A percentile compares a stretch with the other conserved stretches of the same genome.
Evolutionary conservation across 1,284 basidiomycete genomes (phyloP).

Genomic region (Tilletia indica): DNA sequence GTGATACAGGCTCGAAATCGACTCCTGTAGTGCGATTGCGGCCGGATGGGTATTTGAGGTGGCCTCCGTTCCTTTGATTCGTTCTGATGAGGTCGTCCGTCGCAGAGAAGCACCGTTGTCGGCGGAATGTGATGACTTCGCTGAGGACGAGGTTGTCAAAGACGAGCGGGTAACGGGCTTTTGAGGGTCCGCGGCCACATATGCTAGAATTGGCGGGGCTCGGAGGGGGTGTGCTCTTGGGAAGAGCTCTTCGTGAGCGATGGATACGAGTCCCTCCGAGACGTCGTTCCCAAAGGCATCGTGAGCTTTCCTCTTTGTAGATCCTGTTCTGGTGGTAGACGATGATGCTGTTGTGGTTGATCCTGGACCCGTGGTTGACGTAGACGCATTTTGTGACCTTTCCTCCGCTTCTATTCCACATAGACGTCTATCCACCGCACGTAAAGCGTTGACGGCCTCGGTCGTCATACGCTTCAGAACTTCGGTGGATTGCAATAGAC

Average conservation of each 20-base stretch:
- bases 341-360: neutral
- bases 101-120: no score
- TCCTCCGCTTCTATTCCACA: neutral
- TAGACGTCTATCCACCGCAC: conserved; percentile 24
- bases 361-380: no score
- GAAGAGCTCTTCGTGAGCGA: neutral
- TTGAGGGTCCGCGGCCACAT: neutral
- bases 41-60: neutral
- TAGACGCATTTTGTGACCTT: neutral
- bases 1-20: conserved; percentile 1
- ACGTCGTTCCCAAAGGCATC: conserved; percentile 10
- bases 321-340: neutral
- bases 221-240: conserved; percentile 8
- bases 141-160: neutral
- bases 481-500: conserved; percentile 20
- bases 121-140: no score
- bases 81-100: no score
- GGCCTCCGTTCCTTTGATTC: no score
- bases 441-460: conserved; percentile 21
- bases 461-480: conserved; percentile 26
- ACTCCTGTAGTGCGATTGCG: conserved; percentile 3
- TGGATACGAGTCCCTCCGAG: neutral
- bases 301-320: neutral
- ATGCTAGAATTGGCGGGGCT: conserved; percentile 3
- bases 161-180: neutral